Base-by-base conservation (phyloP, 768 basidiomycete species). In the Pleurotus citrinopileatus region DNA sequence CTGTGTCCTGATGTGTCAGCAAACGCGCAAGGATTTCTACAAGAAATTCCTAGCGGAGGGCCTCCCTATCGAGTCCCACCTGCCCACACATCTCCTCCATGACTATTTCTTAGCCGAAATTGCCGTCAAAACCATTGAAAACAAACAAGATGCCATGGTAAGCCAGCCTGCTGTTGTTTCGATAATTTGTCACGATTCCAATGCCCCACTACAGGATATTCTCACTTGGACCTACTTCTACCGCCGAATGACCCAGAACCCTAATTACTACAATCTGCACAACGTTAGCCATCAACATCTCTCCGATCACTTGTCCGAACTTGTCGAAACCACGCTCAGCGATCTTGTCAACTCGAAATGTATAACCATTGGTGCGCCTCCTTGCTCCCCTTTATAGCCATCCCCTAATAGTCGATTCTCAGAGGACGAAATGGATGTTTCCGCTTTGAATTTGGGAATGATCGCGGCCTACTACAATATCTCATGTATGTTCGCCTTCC, bases 181-280 rank as follows among this genome's bases (percentile, higher is more conserved):
- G 4, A 23, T n/a, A 50, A 15, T 25, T 44, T 52, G 37, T 44
- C 3, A n/a, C 32, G 32, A 34, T 2, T 2, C 32, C 53, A 51
- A 55, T 2, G 6, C 17, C 52, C 0, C 38, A 43, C 4, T 28
- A 13, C 59, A 92, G 85, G 96, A 99, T 70, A 97, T 97, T 66
- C 75, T 97, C 62, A 99, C 97, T 0, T 99, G 97, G 97, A 95
- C 95, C 9, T 97, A 90, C 76, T 93, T 98, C 77, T 98, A 98
- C 70, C 84, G 96, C 42, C 84, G 97, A 12, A 91, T 98, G 87
- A 95, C 94, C 0, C 94, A 98, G 66, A 99, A 98, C 57, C 94
- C 96, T 0, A 94, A 94, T 62, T 95, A 92, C 68, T 94, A 94
- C 73, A 93, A 94, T 58, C 74, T 95, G 13, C 90, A 95, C 75